Base-by-base conservation (phyloP, 805 yeast genomes). In the Wickerhamomyces canadensis region DNA sequence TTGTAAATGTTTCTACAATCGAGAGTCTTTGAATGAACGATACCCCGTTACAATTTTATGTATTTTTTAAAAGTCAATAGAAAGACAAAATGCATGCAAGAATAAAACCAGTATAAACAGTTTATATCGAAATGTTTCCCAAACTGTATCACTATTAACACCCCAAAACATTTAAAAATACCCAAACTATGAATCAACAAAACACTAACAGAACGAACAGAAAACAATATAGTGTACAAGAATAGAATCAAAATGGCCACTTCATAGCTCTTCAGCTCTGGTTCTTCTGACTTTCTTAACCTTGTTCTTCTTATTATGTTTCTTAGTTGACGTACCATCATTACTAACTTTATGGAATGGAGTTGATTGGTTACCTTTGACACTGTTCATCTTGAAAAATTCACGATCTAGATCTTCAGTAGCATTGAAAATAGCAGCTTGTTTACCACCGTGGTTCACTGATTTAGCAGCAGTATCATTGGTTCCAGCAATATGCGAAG, bases 371-470 rank as follows among this genome's bases (percentile, higher is more conserved):
- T 72, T 75, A 4, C 95, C 95, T 43, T 70, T 68, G 4, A 80
- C 77, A 13, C 61, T 64, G 41, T 70, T 72, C 79, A 80, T 75
- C 38, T 74, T 70, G 69, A 91, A 91, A 55, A 91, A 91, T 41
- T 87, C 96, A 26, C 76, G 69, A 59, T 91, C 97, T 47, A 91
- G 67, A 49, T 86, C 93, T 29, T 77, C 85, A 25, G 91, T 87
- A 6, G 87, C 83, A 55, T 82, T 80, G 47, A 73, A 75, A 44
- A 83, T 67, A 3, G 87, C 85, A 11, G 93, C 91, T 55, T 84
- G 88, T 46, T 75, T 79, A 61, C 93, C 93, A 64, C 93, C 91
- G 51, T 84, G 81, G 40, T 73, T 76, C 35, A 74, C 71, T 9
- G 82, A 66, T 39, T 67, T 70, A 4, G 80, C 72, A 19, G 61